Evolutionary conservation across 352 stramenopile genomes (phyloP).

Genomic region (Blastocystis sp.): DNA sequence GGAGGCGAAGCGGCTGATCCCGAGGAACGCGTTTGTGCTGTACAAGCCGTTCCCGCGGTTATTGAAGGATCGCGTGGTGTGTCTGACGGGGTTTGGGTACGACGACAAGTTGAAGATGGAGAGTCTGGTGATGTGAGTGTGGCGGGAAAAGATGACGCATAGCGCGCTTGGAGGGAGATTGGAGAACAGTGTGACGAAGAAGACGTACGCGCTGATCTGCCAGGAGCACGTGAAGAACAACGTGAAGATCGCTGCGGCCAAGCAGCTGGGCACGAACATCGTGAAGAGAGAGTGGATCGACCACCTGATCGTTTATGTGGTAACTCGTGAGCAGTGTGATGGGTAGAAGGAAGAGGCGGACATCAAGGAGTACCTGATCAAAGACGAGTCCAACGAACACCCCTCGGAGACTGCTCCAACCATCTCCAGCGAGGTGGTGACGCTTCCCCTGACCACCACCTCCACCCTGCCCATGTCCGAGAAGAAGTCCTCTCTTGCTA

Average conservation of each 20-base stretch:
- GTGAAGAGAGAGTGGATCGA: constrained; percentile 49
- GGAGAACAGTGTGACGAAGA: constrained; percentile 8
- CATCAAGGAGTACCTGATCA: background rate
- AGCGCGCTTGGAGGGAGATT: constrained; percentile 42
- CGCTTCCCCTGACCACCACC: background rate
- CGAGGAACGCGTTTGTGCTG: constrained; percentile 7
- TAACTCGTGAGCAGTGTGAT: background rate
- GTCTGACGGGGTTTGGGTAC: constrained; percentile 48
- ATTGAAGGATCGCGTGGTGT: background rate
- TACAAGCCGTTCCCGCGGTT: constrained; percentile 36
- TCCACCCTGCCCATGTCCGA: background rate
- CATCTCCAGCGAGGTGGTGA: constrained; percentile 14
- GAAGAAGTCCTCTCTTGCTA: background rate
- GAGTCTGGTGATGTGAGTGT: constrained; percentile 10
- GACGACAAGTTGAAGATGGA: constrained; percentile 36
- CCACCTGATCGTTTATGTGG: constrained; percentile 52
- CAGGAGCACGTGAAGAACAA: constrained; percentile 45
- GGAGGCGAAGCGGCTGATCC: constrained; percentile 39
- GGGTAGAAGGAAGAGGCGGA: constrained; percentile 33
- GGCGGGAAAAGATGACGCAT: background rate
- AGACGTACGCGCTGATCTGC: constrained; percentile 57
- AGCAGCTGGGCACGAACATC: constrained; percentile 15
- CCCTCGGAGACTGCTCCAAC: background rate
- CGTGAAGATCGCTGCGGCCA: constrained; percentile 15
- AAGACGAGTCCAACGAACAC: background rate